phyloP scores from a whole-genome alignment of 2,329 filamentous ascomycete species.

The Ophioceras dolichostomum region DNA sequence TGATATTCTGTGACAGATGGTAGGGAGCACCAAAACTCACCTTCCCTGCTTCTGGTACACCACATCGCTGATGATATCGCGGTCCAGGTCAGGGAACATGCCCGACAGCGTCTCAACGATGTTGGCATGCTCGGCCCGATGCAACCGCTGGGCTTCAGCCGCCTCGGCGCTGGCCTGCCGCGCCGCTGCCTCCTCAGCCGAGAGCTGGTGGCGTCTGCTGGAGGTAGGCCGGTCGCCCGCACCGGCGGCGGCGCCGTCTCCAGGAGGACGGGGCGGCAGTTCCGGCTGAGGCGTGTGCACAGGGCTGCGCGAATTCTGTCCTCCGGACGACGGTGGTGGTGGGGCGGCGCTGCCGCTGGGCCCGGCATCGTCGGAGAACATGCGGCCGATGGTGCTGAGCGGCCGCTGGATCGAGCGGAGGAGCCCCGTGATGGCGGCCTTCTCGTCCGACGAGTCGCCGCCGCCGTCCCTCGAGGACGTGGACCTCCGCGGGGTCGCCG shows the following conservation, averaged over 20 bases:
- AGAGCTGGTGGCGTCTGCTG: conserved; percentile 31
- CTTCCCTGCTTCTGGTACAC: conserved; percentile 91
- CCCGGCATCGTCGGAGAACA: conserved; percentile 62
- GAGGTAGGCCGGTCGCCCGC: not conserved
- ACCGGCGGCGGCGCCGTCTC: not conserved
- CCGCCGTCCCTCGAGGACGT: conserved; percentile 36
- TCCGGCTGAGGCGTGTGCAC: conserved; percentile 19
- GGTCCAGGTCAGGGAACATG: conserved; percentile 95
- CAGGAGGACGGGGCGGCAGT: conserved; percentile 7
- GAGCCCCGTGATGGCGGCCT: conserved; percentile 70
- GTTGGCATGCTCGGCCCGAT: conserved; percentile 74
- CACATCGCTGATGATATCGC: conserved; percentile 91
- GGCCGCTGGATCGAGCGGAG: conserved; percentile 86
- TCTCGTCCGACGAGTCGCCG: conserved; percentile 45
- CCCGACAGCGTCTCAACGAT: conserved; percentile 87
- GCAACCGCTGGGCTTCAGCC: conserved; percentile 74
- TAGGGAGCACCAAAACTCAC: conserved; percentile 44
- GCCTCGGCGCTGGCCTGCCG: conserved; percentile 82
- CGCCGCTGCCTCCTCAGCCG: conserved; percentile 78
- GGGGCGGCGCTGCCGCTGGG: conserved; percentile 10
- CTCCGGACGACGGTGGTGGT: not conserved
- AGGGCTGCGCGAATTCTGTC: conserved; percentile 17
- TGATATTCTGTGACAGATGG: conserved; percentile 5
- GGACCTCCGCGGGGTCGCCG: conserved; percentile 35
- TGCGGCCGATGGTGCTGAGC: conserved; percentile 81